Conservation (phyloP, 2,329 filamentous ascomycete species). For the Aspergillus ochraceus region DNA sequence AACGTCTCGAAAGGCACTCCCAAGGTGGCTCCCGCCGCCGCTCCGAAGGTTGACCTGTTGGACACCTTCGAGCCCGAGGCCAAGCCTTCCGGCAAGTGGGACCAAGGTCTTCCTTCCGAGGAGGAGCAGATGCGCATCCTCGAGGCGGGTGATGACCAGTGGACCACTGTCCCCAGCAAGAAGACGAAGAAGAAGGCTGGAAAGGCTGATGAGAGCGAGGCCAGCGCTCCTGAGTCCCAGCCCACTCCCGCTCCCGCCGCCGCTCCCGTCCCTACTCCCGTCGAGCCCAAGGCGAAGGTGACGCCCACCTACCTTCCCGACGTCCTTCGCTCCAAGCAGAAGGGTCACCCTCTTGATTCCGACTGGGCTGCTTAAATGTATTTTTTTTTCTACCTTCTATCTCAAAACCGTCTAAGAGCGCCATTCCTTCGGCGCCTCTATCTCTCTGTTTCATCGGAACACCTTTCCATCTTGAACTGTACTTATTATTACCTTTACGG, state of each 20-base stretch:
- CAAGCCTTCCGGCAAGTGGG: conserved; percentile 37
- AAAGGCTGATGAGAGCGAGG: conserved; percentile 47
- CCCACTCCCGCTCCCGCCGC: conserved; percentile 16
- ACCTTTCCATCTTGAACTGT: conserved; percentile 25
- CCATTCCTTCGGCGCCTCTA: neutral
- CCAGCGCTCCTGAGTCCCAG: conserved; percentile 39
- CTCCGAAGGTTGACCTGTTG: conserved; percentile 33
- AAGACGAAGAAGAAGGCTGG: conserved; percentile 53
- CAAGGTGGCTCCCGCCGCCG: conserved; percentile 14
- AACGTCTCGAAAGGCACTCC: conserved; percentile 25
- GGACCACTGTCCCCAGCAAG: conserved; percentile 63
- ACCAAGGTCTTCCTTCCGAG: conserved; percentile 55
- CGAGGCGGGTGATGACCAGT: conserved; percentile 54
- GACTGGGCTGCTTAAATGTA: conserved; percentile 43
- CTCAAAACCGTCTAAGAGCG: neutral
- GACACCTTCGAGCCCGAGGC: conserved; percentile 44
- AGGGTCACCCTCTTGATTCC: conserved; percentile 46
- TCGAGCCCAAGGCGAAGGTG: conserved; percentile 37
- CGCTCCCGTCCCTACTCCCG: conserved; percentile 23
- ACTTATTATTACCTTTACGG: conserved; percentile 35
- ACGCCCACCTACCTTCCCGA: conserved; percentile 37
- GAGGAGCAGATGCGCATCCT: conserved; percentile 61
- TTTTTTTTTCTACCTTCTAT: neutral
- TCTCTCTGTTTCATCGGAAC: neutral
- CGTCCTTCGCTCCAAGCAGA: conserved; percentile 31